Evolutionary conservation across 768 basidiomycete species (phyloP), one percentile per base, ranked within the genome.

Genomic region (Termitomyces sp.): DNA sequence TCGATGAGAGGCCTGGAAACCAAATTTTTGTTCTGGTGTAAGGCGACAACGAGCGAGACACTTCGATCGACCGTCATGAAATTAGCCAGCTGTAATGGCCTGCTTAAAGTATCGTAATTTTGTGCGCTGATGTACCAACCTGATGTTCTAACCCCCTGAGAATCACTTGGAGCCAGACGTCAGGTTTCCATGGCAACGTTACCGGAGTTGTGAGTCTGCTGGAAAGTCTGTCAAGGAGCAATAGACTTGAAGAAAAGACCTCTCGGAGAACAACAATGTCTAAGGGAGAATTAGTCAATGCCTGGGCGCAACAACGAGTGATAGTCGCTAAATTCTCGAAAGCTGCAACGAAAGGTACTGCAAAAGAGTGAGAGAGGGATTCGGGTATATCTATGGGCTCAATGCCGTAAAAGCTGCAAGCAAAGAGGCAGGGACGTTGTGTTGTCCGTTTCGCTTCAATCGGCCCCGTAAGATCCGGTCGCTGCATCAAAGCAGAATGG

Each of bases 31-130:
- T 78, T 75, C 33, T 74, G 76, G 55, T 86, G 79, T 15, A 92
- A 68, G 12, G 77, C 75, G 21, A 91, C 70, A 14, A 81, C 66
- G 19, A 85, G 66, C 19, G 78, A 77, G 15, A 90, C 73, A 17
- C 82, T 68, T n/a, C 80, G 77, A 58, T 94, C 89, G 5, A 89
- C 78, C 9, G 80, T 71, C 3, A 80, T 75, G 66, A 96, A 94
- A n/a, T 81, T 85, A 8, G 76, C 67, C 17, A 73, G 69, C 87
- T 91, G 38, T 55, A 44, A 37, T 15, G 54, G 21, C 63, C 58
- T 53, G 50, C 41, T 56, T 10, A 35, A 15, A 30, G 28, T 2
- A 11, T 50, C 42, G 5, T 26, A 5, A 42, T 14, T 59, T 60
- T 53, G 43, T 50, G 60, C 56, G 59, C 19, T 30, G 38, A 50